Base-by-base conservation (phyloP, 2,329 filamentous ascomycete genomes). In the Phoma sp. region DNA sequence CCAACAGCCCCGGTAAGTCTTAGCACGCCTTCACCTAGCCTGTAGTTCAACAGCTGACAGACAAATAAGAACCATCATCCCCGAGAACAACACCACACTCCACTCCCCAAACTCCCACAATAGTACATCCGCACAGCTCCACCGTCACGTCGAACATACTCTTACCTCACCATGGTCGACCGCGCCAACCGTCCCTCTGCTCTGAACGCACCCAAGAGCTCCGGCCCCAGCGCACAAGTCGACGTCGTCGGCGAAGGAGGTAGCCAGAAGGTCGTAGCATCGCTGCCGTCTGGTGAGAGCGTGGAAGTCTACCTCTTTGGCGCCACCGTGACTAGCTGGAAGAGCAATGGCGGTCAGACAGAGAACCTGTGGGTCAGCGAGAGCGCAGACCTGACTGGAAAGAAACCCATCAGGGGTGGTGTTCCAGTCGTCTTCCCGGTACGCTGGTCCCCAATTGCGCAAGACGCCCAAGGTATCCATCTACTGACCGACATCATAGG, bases 391-490 rank as follows among this genome's bases (percentile, higher is more conserved):
- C 81, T 96, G 52, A 93, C 98, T 72, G 94, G 95, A 47, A 88
- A 84, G 65, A 96, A 96, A 81, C 84, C 94, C 22, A 93, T 98
- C 47, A 85, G 95, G 61, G 95, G 95, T 52, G 94, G 94, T 13
- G 91, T 98, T 66, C 94, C 94, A 4, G 79, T 98, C 46, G 92
- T 97, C 32, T 98, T 97, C 73, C 94, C 94, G 8, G 93, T 96
- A 82, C 62, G 86, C 80, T 35, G 19, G 17, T 24, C 39, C 10
- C 19, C 32, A 36, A 32, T 22, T 37, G 38, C 22, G 27, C 32
- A 37, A 25, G n/a, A 35, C 15, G 25, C 2, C 13, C 7, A 36
- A 6, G 2, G 17, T 38, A 25, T 12, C 36, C 17, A 10, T 33
- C 43, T 17, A 22, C 57, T 68, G 31, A 67, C 57, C 41, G 19